Conservation (phyloP, 2,329 filamentous ascomycete species). For the Periconia sp. region DNA sequence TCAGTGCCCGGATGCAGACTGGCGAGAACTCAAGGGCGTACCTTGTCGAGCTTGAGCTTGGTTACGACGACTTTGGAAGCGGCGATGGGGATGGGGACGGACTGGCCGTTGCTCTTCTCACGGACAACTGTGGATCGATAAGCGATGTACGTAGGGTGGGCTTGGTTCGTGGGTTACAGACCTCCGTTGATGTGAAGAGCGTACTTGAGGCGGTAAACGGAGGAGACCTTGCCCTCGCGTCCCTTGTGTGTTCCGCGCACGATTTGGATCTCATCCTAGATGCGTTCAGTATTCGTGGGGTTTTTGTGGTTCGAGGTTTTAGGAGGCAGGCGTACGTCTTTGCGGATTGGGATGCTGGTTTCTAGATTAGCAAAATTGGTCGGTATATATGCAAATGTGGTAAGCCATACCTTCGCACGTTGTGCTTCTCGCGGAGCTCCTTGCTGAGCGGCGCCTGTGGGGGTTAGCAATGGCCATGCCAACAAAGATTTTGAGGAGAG, state of each 20-base stretch:
- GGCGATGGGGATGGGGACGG: conserved; percentile 90
- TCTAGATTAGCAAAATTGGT: conserved; percentile 6
- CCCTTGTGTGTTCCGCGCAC: conserved; percentile 95
- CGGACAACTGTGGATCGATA: conserved; percentile 64
- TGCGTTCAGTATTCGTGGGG: conserved; percentile 28
- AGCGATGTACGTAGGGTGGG: conserved; percentile 14
- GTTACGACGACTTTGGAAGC: conserved; percentile 97
- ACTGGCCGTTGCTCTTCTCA: conserved; percentile 97
- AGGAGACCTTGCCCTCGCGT: conserved; percentile 96
- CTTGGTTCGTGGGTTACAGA: conserved; percentile 21
- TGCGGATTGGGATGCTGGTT: conserved; percentile 81
- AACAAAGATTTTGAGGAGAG: conserved; percentile 62
- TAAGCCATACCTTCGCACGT: conserved; percentile 83
- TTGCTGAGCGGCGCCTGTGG: conserved; percentile 52
- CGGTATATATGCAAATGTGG: neutral
- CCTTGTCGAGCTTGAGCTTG: conserved; percentile 97
- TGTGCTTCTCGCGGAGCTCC: conserved; percentile 99
- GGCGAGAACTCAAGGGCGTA: conserved; percentile 1
- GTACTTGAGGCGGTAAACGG: conserved; percentile 82
- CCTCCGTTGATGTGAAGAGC: conserved; percentile 91
- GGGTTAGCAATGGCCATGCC: conserved; percentile 32
- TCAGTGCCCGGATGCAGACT: conserved; percentile 6
- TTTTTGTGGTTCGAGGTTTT: conserved; percentile 2
- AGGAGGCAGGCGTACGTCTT: conserved; percentile 62
- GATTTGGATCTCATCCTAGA: conserved; percentile 78